Conservation (phyloP, 139 green algal genomes). For the Coccomyxa sp. region DNA sequence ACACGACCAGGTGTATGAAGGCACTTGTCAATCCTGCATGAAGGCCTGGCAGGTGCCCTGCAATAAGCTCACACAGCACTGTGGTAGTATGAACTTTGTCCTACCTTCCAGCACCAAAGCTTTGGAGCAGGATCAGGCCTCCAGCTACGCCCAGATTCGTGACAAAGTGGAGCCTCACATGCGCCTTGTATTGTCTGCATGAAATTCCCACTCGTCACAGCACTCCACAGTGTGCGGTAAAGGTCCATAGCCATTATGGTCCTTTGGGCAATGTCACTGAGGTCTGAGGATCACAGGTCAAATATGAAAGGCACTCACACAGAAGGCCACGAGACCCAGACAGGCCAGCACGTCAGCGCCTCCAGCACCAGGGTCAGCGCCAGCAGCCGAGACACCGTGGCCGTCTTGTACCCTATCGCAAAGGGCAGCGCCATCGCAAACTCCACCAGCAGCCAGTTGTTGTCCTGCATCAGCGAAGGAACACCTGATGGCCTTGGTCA, state of each 20-base stretch:
- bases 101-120: slow-evolving; percentile 13
- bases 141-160: slow-evolving; percentile 38
- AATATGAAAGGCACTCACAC: slow-evolving; percentile 9
- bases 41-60: too few relatives aligned
- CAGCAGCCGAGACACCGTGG: slow-evolving; percentile 22
- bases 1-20: too few relatives aligned
- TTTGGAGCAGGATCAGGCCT: slow-evolving; percentile 19
- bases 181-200: slow-evolving; percentile 22
- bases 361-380: slow-evolving; percentile 33
- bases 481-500: too few relatives aligned
- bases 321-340: slow-evolving; percentile 40
- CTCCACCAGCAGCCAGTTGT: slow-evolving; percentile 56
- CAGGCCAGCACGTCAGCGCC: slow-evolving; percentile 50
- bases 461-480: too few relatives aligned
- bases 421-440: slow-evolving; percentile 47
- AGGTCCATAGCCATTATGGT: background rate
- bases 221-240: background rate
- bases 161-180: slow-evolving; percentile 47
- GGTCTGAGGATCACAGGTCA: background rate
- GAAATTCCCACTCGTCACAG: background rate
- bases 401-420: slow-evolving; percentile 40
- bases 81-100: background rate
- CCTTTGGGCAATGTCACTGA: background rate
- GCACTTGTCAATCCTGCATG: too few relatives aligned
- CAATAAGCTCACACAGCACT: too few relatives aligned